Base-by-base conservation (phyloP, 108 stramenopile species). In the Ochromonas danica region DNA sequence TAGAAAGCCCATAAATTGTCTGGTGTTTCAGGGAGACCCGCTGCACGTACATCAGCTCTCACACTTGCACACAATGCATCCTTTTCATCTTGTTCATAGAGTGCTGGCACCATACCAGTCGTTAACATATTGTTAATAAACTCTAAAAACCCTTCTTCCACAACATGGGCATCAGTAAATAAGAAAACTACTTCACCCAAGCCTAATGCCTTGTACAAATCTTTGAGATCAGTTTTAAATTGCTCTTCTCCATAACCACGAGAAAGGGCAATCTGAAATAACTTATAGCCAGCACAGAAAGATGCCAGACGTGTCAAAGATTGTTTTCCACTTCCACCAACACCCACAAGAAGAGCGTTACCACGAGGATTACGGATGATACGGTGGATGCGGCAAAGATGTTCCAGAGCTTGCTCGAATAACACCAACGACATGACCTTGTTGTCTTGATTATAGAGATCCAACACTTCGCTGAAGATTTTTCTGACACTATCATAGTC, bases 91-190 rank as follows among this genome's bases (percentile, higher is more conserved):
- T 77, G 41, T 42, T 81, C 88, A 65, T 88, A 89, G 42, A 91
- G 82, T 2, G 89, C 89, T 0, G 90, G 89, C 67, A 89, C 88
- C 83, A 90, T 90, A 43, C 90, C 89, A 14, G 88, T 90, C 2
- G 89, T 89, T 2, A 91, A 81, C 85, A 91, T 91, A 79, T 91
- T 91, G 86, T 91, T 91, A 62, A 91, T 80, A 71, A 89, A 88
- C 77, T 91, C 90, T 30, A 91, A 84, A 77, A 91, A 91, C 39
- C 90, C 90, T 78, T 91, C 90, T 84, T 90, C 86, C 39, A 88
- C 90, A 0, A 90, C 90, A 74, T 91, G 88, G 1, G 89, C 90
- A 81, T 91, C 90, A 1, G 90, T 91, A 80, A 91, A 89, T 39
- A 91, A 86, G 80, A 91, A 91, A 1, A 90, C 88, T 28, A 91